Base-by-base conservation (phyloP, 2,329 filamentous ascomycete genomes). In the Keithomyces neogunnii region DNA sequence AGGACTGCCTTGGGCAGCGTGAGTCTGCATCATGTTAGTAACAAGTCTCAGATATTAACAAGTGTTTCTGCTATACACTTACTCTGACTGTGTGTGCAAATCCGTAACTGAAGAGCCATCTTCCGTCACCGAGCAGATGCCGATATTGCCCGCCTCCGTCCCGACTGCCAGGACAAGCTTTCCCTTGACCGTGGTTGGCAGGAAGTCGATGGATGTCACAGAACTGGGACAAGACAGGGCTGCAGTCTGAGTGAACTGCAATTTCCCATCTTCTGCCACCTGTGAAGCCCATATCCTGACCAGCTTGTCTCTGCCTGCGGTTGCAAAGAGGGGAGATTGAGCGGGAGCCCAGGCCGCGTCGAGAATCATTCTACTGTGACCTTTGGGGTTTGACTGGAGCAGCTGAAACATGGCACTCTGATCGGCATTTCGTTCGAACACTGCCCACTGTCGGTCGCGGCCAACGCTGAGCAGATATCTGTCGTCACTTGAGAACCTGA, bases 321-420 rank as follows among this genome's bases (percentile, higher is more conserved):
- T 99, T 10, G 87, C 86, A 67, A 99, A 99, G 8, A 76, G 63
- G 8, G 68, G 61, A 3, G 31, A 77, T 66, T 62, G 57, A 66
- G 75, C 31, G 1, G 86, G 85, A 1, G 86, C 84, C 92, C 93
- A 99, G 2, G 88, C 82, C 1, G 84, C 87, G 63, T 90, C 89
- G 11, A 97, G 75, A 45, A 99, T 91, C 90, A 99, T 97, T 53
- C 93, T 77, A 3, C 86, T 78, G 66, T 99, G 93, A 0, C 88
- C 92, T 69, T 95, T 96, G 2, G 82, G 80, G 60, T 95, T 89
- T 3, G 79, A 73, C 55, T 84, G 73, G 39, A 80, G 66, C 3
- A 85, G 72, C 29, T 66, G 69, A 61, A 87, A 96, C 11, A 54
- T 50, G 35, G 63, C 62, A 32, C 60, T 59, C 1, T 65, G 63